Base-by-base conservation (phyloP, 163 green algal genomes). In the Volvox carteri region DNA sequence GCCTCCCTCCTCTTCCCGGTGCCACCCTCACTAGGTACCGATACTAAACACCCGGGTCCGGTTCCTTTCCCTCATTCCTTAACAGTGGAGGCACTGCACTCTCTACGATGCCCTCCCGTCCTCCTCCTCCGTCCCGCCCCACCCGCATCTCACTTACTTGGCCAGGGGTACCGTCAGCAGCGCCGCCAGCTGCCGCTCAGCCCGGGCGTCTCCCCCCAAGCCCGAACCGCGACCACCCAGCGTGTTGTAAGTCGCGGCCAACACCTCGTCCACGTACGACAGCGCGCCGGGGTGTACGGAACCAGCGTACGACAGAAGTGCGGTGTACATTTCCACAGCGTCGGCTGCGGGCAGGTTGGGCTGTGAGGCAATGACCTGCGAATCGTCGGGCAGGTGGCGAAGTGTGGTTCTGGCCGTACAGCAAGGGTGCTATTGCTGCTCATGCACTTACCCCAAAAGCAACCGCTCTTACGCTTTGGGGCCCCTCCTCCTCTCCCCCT, bases 151-250 rank as follows among this genome's bases (percentile, higher is more conserved):
- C 39, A 41, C 73, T 28, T 80, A 87, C 78, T 72, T 87, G 37
- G 78, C 75, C 74, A 95, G 90, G 87, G 81, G 96, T 89, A 99
- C 92, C 23, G 87, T 93, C n/a, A 99, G 95, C 89, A 99, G 92
- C 30, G 89, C 88, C 77, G 98, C 92, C 54, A 99, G 91, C 91
- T 97, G 91, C 78, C 93, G 94, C 91, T 98, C 96, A 0, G 94
- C 97, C 70, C 91, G 92, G 4, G 54, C 73, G 60, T 98, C 90
- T 75, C 90, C 91, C 12, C 80, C 75, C 72, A 95, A 80, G 28
- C 86, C 86, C 50, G 56, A 62, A 19, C 89, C 91, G 18, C 88
- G 90, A 1, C 65, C 33, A 21, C 84, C 58, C 75, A 96, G 90
- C n/a, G 92, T 92, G 84, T 86, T 62, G 60, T 94, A 41, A 72